Evolutionary conservation across 148 eudicot genomes (phyloP), one percentile per base, ranked within the genome.

Genomic region (Chenopodium formosanum): DNA sequence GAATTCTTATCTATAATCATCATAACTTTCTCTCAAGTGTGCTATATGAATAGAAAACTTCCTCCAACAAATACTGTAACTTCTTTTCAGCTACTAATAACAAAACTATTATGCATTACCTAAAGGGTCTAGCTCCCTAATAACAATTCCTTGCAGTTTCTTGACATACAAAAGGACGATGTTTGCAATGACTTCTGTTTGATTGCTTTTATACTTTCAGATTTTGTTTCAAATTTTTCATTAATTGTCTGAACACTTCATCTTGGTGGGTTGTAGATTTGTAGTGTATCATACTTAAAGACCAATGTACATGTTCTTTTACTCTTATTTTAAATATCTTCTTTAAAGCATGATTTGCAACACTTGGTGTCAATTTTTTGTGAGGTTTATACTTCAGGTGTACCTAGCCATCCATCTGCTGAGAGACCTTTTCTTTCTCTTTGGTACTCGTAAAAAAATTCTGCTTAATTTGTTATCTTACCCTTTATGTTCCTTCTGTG

Each of bases 401-500:
- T 73, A 73, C 32, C 48, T 3, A 47, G 60, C 27, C 58, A 47
- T 73, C 2, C 9, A 1, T 32, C 9, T 47, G n/a, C 32, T 47
- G 44, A 23, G 46, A 37, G 62, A 53, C 37, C 6, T 63, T 79
- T 80, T 40, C 52, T 5, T 62, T 37, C 17, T 34, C n/a, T 13
- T 80, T 56, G 48, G 11, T 37, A 11, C 16, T 10, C 16, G 16
- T 52, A 27, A 34, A 32, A 32, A 34, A 14, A 27, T 47, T 29
- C 74, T 68, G 9, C 16, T 13, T 83, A 46, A 12, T 17, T 46
- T 25, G 63, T 74, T 74, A 52, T 77, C 72, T 76, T 12, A 80
- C 20, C 56, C 47, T 50, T 3, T 77, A 22, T 73, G 17, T 90
- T 84, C 73, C 58, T 80, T 72, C 77, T 84, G n/a, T 52, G 78